phyloP scores from a whole-genome alignment of 108 stramenopile species.

The Chaetoceros muelleri region DNA sequence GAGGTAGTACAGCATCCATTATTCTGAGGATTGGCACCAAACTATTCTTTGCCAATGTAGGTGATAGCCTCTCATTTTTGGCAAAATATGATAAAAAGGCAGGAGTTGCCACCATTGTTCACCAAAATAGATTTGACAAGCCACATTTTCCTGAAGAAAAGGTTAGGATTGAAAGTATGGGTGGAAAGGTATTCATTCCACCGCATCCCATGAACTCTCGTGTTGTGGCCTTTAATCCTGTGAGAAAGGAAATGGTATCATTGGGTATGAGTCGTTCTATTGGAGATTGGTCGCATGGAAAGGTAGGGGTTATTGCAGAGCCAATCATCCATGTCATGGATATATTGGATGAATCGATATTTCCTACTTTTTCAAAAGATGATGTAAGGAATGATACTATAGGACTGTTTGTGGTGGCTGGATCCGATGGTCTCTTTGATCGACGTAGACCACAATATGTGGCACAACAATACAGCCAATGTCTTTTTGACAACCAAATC shows the following conservation, averaged over 20 bases:
- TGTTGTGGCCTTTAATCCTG: slow-evolving; percentile 28
- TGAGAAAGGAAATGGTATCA: slow-evolving; percentile 18
- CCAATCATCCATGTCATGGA: slow-evolving; percentile 45
- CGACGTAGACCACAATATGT: too few relatives aligned
- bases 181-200: slow-evolving; percentile 50
- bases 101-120: slow-evolving; percentile 15
- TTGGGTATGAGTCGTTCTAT: slow-evolving; percentile 62
- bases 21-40: slow-evolving; percentile 33
- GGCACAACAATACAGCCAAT: too few relatives aligned
- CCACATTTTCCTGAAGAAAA: slow-evolving; percentile 48
- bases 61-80: slow-evolving; percentile 55
- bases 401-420: slow-evolving; percentile 42
- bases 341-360: slow-evolving; percentile 21
- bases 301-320: slow-evolving; percentile 55
- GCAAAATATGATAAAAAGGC: slow-evolving; percentile 20
- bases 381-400: slow-evolving; percentile 5
- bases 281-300: slow-evolving; percentile 57
- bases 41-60: slow-evolving; percentile 55
- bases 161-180: slow-evolving; percentile 40
- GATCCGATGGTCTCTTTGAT: slow-evolving; percentile 68
- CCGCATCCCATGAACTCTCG: slow-evolving; percentile 23
- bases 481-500: too few relatives aligned
- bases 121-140: slow-evolving; percentile 34
- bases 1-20: slow-evolving; percentile 55
- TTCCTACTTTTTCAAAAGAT: too few relatives aligned